Conservation (phyloP, 345 rosid species). For the Mangifera indica region DNA sequence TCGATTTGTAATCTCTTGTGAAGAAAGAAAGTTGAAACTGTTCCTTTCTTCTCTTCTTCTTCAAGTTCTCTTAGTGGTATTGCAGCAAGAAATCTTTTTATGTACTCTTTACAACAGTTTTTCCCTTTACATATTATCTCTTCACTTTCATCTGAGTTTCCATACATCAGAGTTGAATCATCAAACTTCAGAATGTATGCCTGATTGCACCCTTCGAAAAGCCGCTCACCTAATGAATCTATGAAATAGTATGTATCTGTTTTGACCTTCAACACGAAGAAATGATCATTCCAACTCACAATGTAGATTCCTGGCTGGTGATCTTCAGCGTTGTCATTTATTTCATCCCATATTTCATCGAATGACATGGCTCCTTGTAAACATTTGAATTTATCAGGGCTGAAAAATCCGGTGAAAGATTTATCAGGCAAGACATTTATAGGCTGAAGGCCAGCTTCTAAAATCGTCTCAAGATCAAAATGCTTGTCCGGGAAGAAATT, state of each 20-base stretch:
- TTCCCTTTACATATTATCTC: constrained; percentile 45
- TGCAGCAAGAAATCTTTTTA: constrained; percentile 65
- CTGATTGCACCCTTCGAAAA: constrained; percentile 58
- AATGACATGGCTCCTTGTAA: constrained; percentile 45
- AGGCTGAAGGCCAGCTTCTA: constrained; percentile 34
- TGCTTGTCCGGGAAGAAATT: constrained; percentile 32
- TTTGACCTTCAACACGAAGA: constrained; percentile 55
- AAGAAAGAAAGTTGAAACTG: constrained; percentile 29
- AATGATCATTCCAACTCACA: constrained; percentile 71
- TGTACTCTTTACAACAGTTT: constrained; percentile 59
- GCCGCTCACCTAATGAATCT: constrained; percentile 61
- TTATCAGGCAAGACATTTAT: constrained; percentile 27
- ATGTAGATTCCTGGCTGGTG: constrained; percentile 38
- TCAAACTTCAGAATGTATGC: constrained; percentile 61
- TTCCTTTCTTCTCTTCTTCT: constrained; percentile 46
- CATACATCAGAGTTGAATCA: constrained; percentile 40
- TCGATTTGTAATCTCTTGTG: constrained; percentile 65
- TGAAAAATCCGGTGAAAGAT: constrained; percentile 55
- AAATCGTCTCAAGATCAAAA: constrained; percentile 43
- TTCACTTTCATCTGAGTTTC: constrained; percentile 22
- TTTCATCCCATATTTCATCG: constrained; percentile 51
- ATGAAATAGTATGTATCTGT: constrained; percentile 41
- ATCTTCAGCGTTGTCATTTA: constrained; percentile 18
- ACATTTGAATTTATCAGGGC: constrained; percentile 44
- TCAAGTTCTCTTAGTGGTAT: constrained; percentile 51